A percentile compares a stretch with the other conserved stretches of the same genome.
phyloP scores from a whole-genome alignment of 352 stramenopile species.

The Labyrinthula sp. region DNA sequence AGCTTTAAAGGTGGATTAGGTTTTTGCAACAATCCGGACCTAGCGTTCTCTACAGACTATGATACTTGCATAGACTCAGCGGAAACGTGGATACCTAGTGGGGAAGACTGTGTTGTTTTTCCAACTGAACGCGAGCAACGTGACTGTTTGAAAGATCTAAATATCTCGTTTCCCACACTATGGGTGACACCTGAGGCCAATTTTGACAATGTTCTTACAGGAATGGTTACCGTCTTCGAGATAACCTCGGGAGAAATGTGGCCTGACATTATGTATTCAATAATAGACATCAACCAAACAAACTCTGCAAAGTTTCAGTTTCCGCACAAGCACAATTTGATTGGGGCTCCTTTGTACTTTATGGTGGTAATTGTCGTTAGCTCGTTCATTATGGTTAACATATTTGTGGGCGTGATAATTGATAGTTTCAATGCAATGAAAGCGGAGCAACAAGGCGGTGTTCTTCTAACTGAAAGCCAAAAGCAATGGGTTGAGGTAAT shows the following conservation, averaged over 20 bases:
- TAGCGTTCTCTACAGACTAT: no score
- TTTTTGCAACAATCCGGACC: conserved; percentile 46
- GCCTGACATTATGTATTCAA: conserved; percentile 35
- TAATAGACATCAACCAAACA: conserved; percentile 31
- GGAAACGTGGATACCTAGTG: conserved; percentile 6
- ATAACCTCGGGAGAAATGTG: conserved; percentile 34
- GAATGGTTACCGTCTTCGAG: conserved; percentile 34
- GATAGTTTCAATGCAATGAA: conserved; percentile 76
- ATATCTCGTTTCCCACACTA: conserved; percentile 10
- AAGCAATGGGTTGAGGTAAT: conserved; percentile 52
- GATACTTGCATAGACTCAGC: no score
- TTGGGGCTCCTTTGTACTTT: conserved; percentile 43
- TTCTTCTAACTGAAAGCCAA: conserved; percentile 54
- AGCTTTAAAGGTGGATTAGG: conserved; percentile 72
- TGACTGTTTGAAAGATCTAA: conserved; percentile 13
- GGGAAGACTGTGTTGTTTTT: conserved; percentile 11
- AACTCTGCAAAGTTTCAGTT: conserved; percentile 35
- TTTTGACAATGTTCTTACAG: conserved; percentile 34
- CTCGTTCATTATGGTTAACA: conserved; percentile 66
- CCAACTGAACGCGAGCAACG: conserved; percentile 9
- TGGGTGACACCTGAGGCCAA: conserved; percentile 27
- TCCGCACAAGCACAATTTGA: conserved; percentile 42
- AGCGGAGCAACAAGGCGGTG: conserved; percentile 37
- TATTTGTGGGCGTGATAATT: conserved; percentile 68
- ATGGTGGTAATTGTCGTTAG: conserved; percentile 59